phyloP scores from a whole-genome alignment of 2,329 filamentous ascomycete species.

The Leptographium lundbergii region DNA sequence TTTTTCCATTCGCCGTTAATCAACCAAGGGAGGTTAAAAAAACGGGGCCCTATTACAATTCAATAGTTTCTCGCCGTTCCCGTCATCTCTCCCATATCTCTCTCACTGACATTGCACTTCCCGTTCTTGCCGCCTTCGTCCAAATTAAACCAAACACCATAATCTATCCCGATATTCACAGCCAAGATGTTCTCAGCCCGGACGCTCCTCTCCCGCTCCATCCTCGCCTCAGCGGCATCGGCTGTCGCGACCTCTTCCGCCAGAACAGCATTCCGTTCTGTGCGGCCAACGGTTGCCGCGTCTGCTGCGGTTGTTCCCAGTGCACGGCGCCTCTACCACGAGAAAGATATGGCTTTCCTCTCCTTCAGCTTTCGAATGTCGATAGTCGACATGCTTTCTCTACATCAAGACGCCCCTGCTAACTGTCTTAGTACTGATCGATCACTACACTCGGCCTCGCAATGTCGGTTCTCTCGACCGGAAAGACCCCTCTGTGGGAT shows the following conservation, averaged over 20 bases:
- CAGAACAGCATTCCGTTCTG: slow-evolving; percentile 8
- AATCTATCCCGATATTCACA: background rate
- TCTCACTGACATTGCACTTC: background rate
- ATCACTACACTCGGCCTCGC: slow-evolving; percentile 21
- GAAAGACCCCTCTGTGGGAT: slow-evolving; percentile 71
- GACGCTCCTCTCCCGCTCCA: slow-evolving; percentile 6
- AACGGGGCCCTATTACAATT: background rate
- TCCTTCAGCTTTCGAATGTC: background rate
- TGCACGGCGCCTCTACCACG: slow-evolving; percentile 13
- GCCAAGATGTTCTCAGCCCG: slow-evolving; percentile 10
- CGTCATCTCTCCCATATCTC: background rate
- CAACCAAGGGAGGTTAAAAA: background rate
- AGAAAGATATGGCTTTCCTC: slow-evolving; percentile 14
- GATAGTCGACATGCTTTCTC: background rate
- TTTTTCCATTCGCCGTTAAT: slow-evolving; percentile 5
- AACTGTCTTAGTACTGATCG: slow-evolving; percentile 12
- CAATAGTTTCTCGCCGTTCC: background rate
- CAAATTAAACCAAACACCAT: background rate
- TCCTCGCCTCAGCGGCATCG: slow-evolving; percentile 7
- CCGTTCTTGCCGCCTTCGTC: background rate
- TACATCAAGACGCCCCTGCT: background rate
- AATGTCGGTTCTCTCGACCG: slow-evolving; percentile 52
- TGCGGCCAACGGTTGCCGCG: slow-evolving; percentile 6
- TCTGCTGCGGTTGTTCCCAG: slow-evolving; percentile 3
- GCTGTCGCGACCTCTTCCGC: slow-evolving; percentile 4